These are phyloP conservation scores for Fusarium torulosum DNA, from an alignment of 2,329 filamentous ascomycete species.

Conservation along the genomic window DNA sequence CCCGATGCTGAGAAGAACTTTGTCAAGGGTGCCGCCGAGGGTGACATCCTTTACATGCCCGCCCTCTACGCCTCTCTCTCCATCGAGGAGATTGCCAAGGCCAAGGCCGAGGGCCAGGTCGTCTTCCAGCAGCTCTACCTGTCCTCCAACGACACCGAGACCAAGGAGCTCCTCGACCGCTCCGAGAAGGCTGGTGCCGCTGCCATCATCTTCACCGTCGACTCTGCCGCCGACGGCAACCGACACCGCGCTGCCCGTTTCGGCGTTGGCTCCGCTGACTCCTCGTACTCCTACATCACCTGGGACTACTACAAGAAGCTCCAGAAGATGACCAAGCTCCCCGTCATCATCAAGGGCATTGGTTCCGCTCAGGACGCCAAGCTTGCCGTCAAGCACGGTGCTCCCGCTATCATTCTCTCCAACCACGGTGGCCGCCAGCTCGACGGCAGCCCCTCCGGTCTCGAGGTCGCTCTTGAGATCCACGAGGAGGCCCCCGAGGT, in stretches of 20 bases:
- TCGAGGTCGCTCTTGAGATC: slow-evolving; percentile 57
- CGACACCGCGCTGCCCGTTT: slow-evolving; percentile 57
- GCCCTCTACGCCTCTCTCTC: slow-evolving; percentile 51
- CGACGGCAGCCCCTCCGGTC: slow-evolving; percentile 54
- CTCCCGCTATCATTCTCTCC: slow-evolving; percentile 55
- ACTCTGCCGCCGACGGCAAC: slow-evolving; percentile 56
- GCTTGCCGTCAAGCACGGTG: slow-evolving; percentile 51
- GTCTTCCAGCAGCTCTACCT: slow-evolving; percentile 56
- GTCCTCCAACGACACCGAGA: slow-evolving; percentile 52
- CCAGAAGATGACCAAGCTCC: slow-evolving; percentile 53
- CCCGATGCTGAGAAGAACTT: slow-evolving; percentile 63
- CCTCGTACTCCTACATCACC: slow-evolving; percentile 46
- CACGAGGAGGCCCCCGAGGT: slow-evolving; percentile 54
- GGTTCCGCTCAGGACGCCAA: slow-evolving; percentile 54
- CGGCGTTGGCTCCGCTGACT: slow-evolving; percentile 54
- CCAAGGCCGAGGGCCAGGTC: slow-evolving; percentile 54
- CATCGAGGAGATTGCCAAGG: slow-evolving; percentile 55
- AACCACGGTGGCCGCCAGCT: slow-evolving; percentile 61
- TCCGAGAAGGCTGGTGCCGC: slow-evolving; percentile 52
- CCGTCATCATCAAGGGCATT: slow-evolving; percentile 58
- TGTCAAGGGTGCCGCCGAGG: slow-evolving; percentile 61
- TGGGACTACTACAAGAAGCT: slow-evolving; percentile 57
- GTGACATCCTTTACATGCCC: slow-evolving; percentile 64
- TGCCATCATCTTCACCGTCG: slow-evolving; percentile 56
- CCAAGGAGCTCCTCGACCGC: slow-evolving; percentile 49